Percentiles rank a stretch among this genome's conserved stretches.
phyloP scores from a whole-genome alignment of 257 asterid species.

The Penstemon davidsonii region DNA sequence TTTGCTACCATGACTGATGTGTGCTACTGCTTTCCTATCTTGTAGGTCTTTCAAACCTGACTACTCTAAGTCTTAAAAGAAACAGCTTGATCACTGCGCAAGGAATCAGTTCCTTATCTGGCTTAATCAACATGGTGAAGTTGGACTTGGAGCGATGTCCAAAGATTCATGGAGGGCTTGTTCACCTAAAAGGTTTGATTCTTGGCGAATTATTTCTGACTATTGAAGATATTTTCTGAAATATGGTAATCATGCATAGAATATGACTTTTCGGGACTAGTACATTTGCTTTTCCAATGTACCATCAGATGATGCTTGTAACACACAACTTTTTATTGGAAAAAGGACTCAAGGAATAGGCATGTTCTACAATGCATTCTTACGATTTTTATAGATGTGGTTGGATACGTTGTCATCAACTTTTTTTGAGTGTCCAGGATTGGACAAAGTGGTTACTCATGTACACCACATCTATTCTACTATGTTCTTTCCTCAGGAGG shows the following conservation, averaged over 20 bases:
- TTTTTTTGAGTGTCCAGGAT: neutral
- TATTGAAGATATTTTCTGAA: neutral
- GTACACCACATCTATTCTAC: too few species aligned
- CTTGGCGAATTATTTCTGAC: neutral
- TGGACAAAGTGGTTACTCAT: neutral
- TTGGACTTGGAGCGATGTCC: conserved; percentile 97
- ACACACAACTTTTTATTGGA: neutral
- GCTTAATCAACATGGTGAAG: conserved; percentile 68
- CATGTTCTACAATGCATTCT: too few species aligned
- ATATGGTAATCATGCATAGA: conserved; percentile 5
- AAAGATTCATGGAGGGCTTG: conserved; percentile 79
- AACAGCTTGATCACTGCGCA: conserved; percentile 73
- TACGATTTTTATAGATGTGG: neutral
- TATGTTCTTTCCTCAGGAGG: too few species aligned
- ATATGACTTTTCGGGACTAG: neutral
- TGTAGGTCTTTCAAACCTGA: conserved; percentile 76
- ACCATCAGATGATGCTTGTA: neutral
- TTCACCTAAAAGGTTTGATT: conserved; percentile 72
- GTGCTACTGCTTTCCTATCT: conserved; percentile 19
- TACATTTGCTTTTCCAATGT: neutral
- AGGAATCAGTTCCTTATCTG: conserved; percentile 69
- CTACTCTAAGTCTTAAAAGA: conserved; percentile 68
- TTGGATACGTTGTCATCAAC: neutral
- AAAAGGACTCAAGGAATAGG: too few species aligned
- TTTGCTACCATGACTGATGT: conserved; percentile 16